Percentiles rank a stretch among this genome's conserved stretches.
phyloP scores from a whole-genome alignment of 139 green algal species.

The Penium margaritaceum region DNA sequence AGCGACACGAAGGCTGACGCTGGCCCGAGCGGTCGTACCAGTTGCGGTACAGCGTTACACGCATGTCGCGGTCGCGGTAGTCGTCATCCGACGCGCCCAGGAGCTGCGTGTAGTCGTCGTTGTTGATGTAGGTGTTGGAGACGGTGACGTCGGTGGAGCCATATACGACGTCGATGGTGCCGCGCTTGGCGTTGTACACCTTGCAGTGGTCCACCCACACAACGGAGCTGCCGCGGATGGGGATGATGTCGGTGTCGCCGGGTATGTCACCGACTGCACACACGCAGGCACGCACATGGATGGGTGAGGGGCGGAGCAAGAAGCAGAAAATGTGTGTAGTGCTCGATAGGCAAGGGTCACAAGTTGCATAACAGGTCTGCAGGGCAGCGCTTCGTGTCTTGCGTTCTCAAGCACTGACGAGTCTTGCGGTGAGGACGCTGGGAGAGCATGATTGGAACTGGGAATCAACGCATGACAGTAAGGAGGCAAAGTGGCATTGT shows the following conservation, averaged over 20 bases:
- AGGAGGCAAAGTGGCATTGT: too few species aligned
- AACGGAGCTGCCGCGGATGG: not conserved
- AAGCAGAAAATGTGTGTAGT: too few species aligned
- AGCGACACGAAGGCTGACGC: not conserved
- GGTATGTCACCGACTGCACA: not conserved
- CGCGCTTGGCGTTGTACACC: conserved; percentile 11
- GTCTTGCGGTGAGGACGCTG: too few species aligned
- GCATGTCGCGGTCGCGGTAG: not conserved
- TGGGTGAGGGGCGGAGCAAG: too few species aligned
- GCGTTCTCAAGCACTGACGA: too few species aligned
- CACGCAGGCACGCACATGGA: not conserved
- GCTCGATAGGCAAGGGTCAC: too few species aligned
- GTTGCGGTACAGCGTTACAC: conserved; percentile 6
- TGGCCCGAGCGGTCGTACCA: conserved; percentile 6
- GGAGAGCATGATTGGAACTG: too few species aligned
- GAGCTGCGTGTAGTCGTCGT: not conserved
- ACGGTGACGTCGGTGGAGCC: conserved; percentile 12
- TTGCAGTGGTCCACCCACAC: conserved; percentile 22
- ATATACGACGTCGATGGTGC: conserved; percentile 11
- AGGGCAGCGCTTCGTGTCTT: too few species aligned
- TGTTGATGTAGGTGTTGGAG: conserved; percentile 9
- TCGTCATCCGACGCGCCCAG: not conserved
- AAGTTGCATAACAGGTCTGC: too few species aligned
- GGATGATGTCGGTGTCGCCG: conserved; percentile 6
- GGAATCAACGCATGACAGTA: too few species aligned